These are phyloP conservation scores for Allantophomopsis cytisporea DNA, from an alignment of 2,329 filamentous ascomycete genomes.

Conservation along the genomic window DNA sequence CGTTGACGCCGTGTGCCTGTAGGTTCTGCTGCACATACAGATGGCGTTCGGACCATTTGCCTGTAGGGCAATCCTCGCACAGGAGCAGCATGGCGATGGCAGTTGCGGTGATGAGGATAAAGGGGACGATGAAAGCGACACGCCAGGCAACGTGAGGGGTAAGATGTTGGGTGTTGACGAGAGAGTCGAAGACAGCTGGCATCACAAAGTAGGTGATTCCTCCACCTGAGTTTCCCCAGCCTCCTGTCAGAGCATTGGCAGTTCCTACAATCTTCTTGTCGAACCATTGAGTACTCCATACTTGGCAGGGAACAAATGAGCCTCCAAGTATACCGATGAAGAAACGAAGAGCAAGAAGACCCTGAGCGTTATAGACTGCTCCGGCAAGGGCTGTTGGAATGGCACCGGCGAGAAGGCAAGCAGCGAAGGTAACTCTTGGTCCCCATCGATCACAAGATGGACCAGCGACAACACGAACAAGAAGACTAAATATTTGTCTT, in stretches of 20 bases:
- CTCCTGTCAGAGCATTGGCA: constrained; percentile 70
- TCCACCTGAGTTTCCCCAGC: constrained; percentile 73
- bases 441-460: constrained; percentile 75
- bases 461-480: constrained; percentile 63
- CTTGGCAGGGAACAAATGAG: constrained; percentile 70
- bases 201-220: constrained; percentile 89
- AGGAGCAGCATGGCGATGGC: constrained; percentile 58
- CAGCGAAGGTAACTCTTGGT: constrained; percentile 63
- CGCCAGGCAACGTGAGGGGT: constrained; percentile 64
- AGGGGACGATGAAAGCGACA: constrained; percentile 71
- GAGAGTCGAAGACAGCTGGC: constrained; percentile 76
- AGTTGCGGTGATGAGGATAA: constrained; percentile 56
- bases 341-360: constrained; percentile 60
- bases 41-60: constrained; percentile 65
- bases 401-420: constrained; percentile 59
- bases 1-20: constrained; percentile 25
- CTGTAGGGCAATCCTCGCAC: constrained; percentile 72
- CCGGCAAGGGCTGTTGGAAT: constrained; percentile 72
- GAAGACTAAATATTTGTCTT: constrained; percentile 25
- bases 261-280: constrained; percentile 83
- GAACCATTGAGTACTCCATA: constrained; percentile 82
- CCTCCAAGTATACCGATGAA: constrained; percentile 67
- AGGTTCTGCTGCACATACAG: constrained; percentile 40
- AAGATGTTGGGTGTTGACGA: constrained; percentile 46
- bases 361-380: constrained; percentile 49